These are phyloP conservation scores for Blumeria hordei DNA, from an alignment of 2,329 filamentous ascomycete genomes.

Conservation along the genomic window DNA sequence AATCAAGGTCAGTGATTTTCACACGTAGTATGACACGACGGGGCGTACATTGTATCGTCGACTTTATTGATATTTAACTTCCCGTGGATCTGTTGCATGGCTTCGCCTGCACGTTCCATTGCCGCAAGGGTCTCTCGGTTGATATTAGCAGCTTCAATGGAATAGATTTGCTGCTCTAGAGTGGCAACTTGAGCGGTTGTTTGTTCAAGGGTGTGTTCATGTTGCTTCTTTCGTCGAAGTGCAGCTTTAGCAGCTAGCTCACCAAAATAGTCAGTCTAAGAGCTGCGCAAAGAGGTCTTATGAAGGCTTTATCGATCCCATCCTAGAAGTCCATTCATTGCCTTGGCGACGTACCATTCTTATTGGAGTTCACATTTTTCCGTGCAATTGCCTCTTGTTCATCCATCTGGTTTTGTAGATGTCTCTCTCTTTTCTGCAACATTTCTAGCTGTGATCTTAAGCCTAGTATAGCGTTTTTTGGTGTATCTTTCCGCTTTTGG, in stretches of 20 bases:
- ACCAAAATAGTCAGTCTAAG: too few species aligned
- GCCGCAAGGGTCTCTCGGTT: slow-evolving; percentile 88
- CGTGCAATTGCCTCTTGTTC: slow-evolving; percentile 74
- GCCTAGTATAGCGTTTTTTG: slow-evolving; percentile 87
- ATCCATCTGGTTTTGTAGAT: slow-evolving; percentile 75
- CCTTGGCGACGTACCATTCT: slow-evolving; percentile 44
- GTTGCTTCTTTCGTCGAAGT: slow-evolving; percentile 78
- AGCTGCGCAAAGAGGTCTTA: too few species aligned
- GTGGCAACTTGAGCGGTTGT: slow-evolving; percentile 76
- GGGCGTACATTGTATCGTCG: slow-evolving; percentile 67
- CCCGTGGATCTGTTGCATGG: slow-evolving; percentile 84
- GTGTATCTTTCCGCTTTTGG: slow-evolving; percentile 74
- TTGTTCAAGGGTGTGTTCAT: slow-evolving; percentile 79
- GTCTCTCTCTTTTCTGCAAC: slow-evolving; percentile 87
- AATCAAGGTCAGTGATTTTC: background rate
- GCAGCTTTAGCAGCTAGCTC: slow-evolving; percentile 64
- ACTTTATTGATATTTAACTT: slow-evolving; percentile 85
- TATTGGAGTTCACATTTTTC: slow-evolving; percentile 76
- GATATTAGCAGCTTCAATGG: slow-evolving; percentile 95
- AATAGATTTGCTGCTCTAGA: slow-evolving; percentile 83
- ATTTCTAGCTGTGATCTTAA: slow-evolving; percentile 82
- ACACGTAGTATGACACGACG: too few species aligned
- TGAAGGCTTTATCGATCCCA: background rate
- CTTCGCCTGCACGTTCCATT: slow-evolving; percentile 74
- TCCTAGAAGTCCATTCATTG: background rate